A percentile compares a stretch with the other conserved stretches of the same genome.
Conservation (phyloP, 805 yeast species). For the Kuraishia cidri region DNA sequence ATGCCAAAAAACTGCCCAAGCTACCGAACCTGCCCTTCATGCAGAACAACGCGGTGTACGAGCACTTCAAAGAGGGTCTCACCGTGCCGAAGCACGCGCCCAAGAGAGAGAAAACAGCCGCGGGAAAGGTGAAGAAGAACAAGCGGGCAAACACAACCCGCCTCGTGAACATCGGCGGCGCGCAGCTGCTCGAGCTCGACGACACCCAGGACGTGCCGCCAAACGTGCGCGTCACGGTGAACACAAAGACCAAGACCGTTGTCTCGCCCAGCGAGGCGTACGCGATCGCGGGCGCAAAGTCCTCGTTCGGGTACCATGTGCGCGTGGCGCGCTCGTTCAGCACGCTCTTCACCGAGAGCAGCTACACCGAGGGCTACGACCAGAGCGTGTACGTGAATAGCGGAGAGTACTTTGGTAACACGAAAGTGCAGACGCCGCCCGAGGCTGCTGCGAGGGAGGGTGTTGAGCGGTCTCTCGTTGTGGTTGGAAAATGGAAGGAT, state of each 20-base stretch:
- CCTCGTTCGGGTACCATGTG: slow-evolving; percentile 67
- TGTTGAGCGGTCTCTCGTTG: slow-evolving; percentile 32
- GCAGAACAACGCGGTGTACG: slow-evolving; percentile 30
- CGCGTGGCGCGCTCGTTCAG: slow-evolving; percentile 55
- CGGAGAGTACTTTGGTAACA: slow-evolving; percentile 48
- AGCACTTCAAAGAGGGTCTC: slow-evolving; percentile 54
- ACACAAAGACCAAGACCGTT: slow-evolving; percentile 46
- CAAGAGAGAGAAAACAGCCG: slow-evolving; percentile 23
- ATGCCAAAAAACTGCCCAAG: slow-evolving; percentile 65
- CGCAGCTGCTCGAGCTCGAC: slow-evolving; percentile 45
- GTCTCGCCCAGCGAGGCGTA: slow-evolving; percentile 71
- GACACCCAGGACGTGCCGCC: slow-evolving; percentile 56
- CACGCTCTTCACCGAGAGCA: slow-evolving; percentile 61
- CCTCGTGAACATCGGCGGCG: slow-evolving; percentile 69
- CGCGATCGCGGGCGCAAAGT: slow-evolving; percentile 48
- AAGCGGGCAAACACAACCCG: slow-evolving; percentile 52
- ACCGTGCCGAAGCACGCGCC: slow-evolving; percentile 28
- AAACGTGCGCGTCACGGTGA: slow-evolving; percentile 76
- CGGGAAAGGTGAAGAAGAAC: slow-evolving; percentile 33
- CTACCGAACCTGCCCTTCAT: slow-evolving; percentile 70
- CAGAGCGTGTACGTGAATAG: slow-evolving; percentile 57
- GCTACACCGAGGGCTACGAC: slow-evolving; percentile 59
- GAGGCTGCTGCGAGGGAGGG: slow-evolving; percentile 5
- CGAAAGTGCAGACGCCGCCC: slow-evolving; percentile 1
- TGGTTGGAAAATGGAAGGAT: slow-evolving; percentile 59